Percentiles rank a stretch among this genome's conserved stretches.
Evolutionary conservation across 2,329 filamentous ascomycete species (phyloP).

Genomic region (Achaetomium macrosporum): DNA sequence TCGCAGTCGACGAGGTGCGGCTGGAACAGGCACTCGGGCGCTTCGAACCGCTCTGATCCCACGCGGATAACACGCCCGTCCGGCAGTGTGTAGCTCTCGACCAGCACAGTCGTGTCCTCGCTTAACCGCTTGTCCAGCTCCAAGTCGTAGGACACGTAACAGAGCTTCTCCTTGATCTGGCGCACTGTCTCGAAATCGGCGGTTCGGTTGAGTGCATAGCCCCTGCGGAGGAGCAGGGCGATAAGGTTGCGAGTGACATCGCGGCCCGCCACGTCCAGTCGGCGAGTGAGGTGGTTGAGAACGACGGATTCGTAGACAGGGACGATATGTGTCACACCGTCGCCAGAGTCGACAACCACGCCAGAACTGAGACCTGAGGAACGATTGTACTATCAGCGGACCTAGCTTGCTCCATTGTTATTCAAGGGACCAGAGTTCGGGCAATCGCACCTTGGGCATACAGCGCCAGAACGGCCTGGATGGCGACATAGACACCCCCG

Average conservation of each 20-base stretch:
- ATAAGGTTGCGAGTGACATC: conserved; percentile 99
- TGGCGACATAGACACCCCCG: conserved; percentile 60
- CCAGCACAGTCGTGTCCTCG: conserved; percentile 94
- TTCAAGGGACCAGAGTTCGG: not conserved
- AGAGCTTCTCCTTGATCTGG: conserved; percentile 99
- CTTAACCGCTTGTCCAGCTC: conserved; percentile 92
- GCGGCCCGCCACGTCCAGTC: conserved; percentile 90
- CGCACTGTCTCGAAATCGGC: conserved; percentile 98
- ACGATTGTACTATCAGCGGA: not conserved
- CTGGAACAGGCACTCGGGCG: conserved; percentile 96
- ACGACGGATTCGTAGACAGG: conserved; percentile 98
- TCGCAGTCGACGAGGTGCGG: conserved; percentile 97
- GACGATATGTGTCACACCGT: conserved; percentile 97
- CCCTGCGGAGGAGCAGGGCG: conserved; percentile 83
- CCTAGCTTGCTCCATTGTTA: not conserved
- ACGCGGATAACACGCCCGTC: conserved; percentile 95
- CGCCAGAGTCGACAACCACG: conserved; percentile 97
- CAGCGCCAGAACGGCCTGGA: conserved; percentile 65
- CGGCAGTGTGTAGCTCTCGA: conserved; percentile 95
- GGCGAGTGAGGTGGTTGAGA: conserved; percentile 89
- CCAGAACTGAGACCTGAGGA: conserved; percentile 71
- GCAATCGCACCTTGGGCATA: conserved; percentile 80
- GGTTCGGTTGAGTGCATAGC: conserved; percentile 95
- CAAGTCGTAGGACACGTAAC: conserved; percentile 97
- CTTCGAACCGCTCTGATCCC: conserved; percentile 95